Base-by-base conservation (phyloP, 805 yeast species). In the Candida stauntonica region DNA sequence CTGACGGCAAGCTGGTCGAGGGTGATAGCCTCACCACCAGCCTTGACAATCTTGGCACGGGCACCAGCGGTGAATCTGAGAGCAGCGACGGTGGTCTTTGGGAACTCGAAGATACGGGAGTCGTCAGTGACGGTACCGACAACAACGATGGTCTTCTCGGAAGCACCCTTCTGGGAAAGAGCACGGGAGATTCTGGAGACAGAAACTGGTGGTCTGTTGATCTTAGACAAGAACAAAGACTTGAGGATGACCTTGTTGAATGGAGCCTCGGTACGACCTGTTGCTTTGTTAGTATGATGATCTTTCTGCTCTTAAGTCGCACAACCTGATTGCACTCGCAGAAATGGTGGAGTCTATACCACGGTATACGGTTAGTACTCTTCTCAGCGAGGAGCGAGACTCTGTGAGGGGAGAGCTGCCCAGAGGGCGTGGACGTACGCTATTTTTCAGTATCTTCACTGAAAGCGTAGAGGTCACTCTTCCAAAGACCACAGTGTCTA, bases 11-110 rank as follows among this genome's bases (percentile, higher is more conserved):
- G 86, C 79, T 93, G 97, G 74, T 93, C 99, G 63, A 93, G 81
- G 68, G 99, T 93, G 83, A 93, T 84, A 66, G 87, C 87, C 80
- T 93, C 99, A 81, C 99, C 99, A 76, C 99, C 99, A 67, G 91
- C 91, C 81, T 91, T 91, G 64, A 79, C 62, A 70, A 93, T 93
- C 73, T 86, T 87, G 66, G 96, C 97, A 74, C 84, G 87, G 71
- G 99, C 99, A 75, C 93, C 86, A 65, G 93, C 94, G 61, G 99
- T 93, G 88, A 93, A 89, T 77, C 95, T 88, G 72, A 93, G 84
- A 72, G 99, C 99, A 66, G 99, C 98, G 62, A 93, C 86, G 55
- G 98, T 86, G 65, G 91, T 75, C 83, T 89, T 89, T 77, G 98
- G 98, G 80, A 86, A 79, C 62, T 81, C 86, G 57, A 78, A 75